Conservation (phyloP, 495 filamentous ascomycete species). For the Darksidea phi region DNA sequence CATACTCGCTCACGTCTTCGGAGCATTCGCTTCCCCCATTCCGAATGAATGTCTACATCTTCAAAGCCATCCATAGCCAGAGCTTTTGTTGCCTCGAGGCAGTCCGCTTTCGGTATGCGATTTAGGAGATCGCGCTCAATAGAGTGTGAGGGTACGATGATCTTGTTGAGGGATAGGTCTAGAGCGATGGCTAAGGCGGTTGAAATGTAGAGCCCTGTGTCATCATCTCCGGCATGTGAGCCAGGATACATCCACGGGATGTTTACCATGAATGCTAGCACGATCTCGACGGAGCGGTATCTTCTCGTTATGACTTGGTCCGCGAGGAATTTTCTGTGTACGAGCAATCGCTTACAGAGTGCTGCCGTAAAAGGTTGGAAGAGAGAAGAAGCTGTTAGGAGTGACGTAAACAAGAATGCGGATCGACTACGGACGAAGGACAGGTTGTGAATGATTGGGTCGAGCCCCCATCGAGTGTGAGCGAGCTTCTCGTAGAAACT, state of each 20-base stretch:
- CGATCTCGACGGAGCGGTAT: constrained; percentile 67
- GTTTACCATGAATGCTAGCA: constrained; percentile 74
- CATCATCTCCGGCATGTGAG: constrained; percentile 65
- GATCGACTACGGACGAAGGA: constrained; percentile 65
- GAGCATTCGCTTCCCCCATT: constrained; percentile 58
- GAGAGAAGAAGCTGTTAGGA: constrained; percentile 62
- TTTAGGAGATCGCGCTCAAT: constrained; percentile 51
- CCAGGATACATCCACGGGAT: constrained; percentile 74
- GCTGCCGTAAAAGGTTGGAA: constrained; percentile 63
- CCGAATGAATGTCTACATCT: constrained; percentile 59
- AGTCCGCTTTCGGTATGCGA: constrained; percentile 59
- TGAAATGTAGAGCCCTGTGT: constrained; percentile 68
- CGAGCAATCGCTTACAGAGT: constrained; percentile 60
- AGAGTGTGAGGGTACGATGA: constrained; percentile 56
- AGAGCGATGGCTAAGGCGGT: constrained; percentile 67
- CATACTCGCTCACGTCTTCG: constrained; percentile 66
- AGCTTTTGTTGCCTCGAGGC: constrained; percentile 63
- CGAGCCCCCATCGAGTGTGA: constrained; percentile 72
- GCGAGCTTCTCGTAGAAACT: constrained; percentile 70
- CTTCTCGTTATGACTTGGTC: constrained; percentile 58
- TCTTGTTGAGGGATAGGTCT: constrained; percentile 68
- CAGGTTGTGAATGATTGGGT: constrained; percentile 62
- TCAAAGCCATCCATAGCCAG: constrained; percentile 66
- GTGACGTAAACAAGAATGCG: constrained; percentile 68
- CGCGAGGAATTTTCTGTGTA: constrained; percentile 63